phyloP scores from a whole-genome alignment of 257 asterid species.

The Solanum clarkiae region DNA sequence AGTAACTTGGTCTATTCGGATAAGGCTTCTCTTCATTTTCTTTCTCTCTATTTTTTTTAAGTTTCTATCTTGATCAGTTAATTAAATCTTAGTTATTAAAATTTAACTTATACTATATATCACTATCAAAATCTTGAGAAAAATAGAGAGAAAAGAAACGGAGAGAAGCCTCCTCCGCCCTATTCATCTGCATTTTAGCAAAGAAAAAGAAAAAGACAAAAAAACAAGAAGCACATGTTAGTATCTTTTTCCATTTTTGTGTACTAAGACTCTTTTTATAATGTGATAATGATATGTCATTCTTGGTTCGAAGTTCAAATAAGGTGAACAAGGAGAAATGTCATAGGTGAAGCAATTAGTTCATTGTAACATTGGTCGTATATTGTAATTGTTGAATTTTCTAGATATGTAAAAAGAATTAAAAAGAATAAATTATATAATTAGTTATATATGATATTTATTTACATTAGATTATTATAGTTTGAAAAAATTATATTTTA shows the following conservation, averaged over 20 bases:
- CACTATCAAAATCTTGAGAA: no score
- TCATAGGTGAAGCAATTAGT: background rate
- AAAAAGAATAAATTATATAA: no score
- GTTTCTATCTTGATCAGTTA: no score
- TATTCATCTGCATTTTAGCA: background rate
- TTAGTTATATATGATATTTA: no score
- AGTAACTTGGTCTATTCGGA: no score
- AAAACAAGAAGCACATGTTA: background rate
- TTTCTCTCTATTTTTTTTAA: no score
- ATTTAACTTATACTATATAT: no score
- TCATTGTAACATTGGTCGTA: background rate
- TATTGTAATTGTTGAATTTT: background rate
- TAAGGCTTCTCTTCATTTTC: no score
- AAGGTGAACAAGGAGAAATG: background rate
- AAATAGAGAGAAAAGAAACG: no score
- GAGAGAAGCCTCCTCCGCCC: rapidly evolving
- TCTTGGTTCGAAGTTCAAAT: background rate
- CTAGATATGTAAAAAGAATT: background rate
- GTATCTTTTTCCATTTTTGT: background rate
- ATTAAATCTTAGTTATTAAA: no score
- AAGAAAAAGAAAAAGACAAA: background rate
- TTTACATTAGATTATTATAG: no score
- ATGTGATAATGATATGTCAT: background rate
- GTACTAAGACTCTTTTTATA: background rate
- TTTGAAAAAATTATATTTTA: no score